Evolutionary conservation across 352 stramenopile species (phyloP).

Genomic region (Phytophthora syringae): DNA sequence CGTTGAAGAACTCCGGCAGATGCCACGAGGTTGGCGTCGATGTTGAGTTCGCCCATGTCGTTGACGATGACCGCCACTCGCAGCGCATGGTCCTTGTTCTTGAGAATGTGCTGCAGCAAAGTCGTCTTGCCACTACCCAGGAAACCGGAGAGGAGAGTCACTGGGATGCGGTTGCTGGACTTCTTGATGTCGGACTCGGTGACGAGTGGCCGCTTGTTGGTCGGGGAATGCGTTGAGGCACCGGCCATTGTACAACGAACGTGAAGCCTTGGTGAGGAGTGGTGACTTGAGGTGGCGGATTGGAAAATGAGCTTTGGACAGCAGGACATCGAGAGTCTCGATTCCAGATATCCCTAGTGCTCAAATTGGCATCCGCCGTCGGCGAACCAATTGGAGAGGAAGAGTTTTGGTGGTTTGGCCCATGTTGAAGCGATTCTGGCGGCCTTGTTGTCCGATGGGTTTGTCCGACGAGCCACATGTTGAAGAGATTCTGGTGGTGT

Average conservation of each 20-base stretch:
- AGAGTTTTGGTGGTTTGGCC: not conserved
- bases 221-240: constrained; percentile 18
- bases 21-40: constrained; percentile 81
- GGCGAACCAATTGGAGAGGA: constrained; percentile 12
- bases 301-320: constrained; percentile 26
- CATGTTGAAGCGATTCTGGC: constrained; percentile 35
- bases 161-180: constrained; percentile 59
- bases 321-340: not conserved
- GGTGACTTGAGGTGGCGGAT: constrained; percentile 23
- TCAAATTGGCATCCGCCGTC: constrained; percentile 28
- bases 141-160: constrained; percentile 95
- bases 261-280: not conserved
- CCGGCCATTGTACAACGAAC: constrained; percentile 20
- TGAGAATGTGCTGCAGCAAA: constrained; percentile 92
- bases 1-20: constrained; percentile 63
- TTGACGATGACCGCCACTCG: constrained; percentile 91
- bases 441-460: constrained; percentile 7
- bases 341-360: not conserved
- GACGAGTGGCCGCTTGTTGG: constrained; percentile 34
- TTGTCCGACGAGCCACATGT: constrained; percentile 10
- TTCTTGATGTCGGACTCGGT: constrained; percentile 23
- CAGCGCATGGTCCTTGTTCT: constrained; percentile 76
- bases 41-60: constrained; percentile 92
- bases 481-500: constrained; percentile 36
- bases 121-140: constrained; percentile 96